These are phyloP conservation scores for Punica granatum DNA, from an alignment of 345 rosid species.

Conservation along the genomic window DNA sequence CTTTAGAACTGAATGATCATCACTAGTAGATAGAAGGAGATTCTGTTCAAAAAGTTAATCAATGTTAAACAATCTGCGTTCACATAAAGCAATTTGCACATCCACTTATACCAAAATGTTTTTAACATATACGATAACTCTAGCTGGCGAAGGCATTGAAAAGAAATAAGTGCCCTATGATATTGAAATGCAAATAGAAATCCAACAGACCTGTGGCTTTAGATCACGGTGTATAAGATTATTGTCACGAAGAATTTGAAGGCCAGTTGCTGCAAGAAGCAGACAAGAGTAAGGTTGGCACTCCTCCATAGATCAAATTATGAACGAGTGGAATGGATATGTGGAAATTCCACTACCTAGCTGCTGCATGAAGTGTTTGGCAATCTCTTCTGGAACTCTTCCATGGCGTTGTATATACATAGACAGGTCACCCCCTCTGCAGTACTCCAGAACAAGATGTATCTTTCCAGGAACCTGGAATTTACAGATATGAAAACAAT, in stretches of 20 bases:
- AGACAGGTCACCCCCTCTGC: constrained; percentile 91
- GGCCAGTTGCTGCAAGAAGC: constrained; percentile 62
- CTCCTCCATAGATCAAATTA: constrained; percentile 4
- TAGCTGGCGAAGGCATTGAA: background rate
- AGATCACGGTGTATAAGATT: constrained; percentile 92
- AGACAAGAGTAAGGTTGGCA: constrained; percentile 6
- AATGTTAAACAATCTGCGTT: constrained; percentile 16
- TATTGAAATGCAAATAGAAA: background rate
- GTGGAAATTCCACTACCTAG: constrained; percentile 37
- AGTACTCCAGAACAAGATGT: constrained; percentile 80
- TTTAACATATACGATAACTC: background rate
- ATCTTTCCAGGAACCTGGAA: constrained; percentile 76
- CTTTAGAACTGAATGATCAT: constrained; percentile 58
- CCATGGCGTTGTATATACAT: constrained; percentile 70
- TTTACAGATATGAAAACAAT: constrained; percentile 1
- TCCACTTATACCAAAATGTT: background rate
- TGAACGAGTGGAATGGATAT: constrained; percentile 3
- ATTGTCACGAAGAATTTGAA: constrained; percentile 84
- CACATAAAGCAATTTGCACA: background rate
- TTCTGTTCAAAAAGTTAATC: constrained; percentile 49
- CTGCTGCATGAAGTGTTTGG: constrained; percentile 92
- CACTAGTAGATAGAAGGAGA: constrained; percentile 79
- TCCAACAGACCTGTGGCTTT: constrained; percentile 78
- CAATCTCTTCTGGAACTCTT: constrained; percentile 66
- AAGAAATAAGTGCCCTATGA: background rate